These are phyloP conservation scores for Nitzschia sp. DNA, from an alignment of 108 stramenopile genomes.

Conservation along the genomic window DNA sequence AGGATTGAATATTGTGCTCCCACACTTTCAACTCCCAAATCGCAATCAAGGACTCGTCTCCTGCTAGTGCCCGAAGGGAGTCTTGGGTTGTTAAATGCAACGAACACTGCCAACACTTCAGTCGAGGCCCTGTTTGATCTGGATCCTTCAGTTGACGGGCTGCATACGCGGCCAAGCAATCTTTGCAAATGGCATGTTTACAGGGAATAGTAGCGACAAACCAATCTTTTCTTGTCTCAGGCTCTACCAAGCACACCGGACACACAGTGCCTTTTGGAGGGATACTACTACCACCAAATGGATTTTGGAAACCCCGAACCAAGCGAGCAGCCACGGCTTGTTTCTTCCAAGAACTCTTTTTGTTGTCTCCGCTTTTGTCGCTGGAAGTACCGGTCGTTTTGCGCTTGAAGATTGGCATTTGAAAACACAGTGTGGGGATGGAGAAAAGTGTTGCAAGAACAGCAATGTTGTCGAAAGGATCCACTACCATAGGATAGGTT, in stretches of 20 bases:
- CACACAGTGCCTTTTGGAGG: slow-evolving; percentile 29
- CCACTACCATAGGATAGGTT: no score
- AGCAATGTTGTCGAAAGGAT: no score
- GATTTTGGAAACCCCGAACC: no score
- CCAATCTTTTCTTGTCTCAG: slow-evolving; percentile 30
- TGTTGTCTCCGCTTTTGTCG: no score
- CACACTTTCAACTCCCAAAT: slow-evolving; percentile 55
- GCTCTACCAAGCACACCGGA: slow-evolving; percentile 38
- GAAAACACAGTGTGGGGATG: no score
- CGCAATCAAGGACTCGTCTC: slow-evolving; percentile 19
- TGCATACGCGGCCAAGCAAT: slow-evolving; percentile 58
- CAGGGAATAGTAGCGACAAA: slow-evolving; percentile 52
- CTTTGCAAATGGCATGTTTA: slow-evolving; percentile 57
- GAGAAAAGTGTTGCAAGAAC: no score
- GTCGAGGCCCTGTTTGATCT: slow-evolving; percentile 50
- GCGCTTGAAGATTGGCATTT: no score
- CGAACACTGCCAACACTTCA: slow-evolving; percentile 69
- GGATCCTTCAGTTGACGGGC: slow-evolving; percentile 51
- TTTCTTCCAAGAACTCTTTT: no score
- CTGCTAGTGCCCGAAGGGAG: slow-evolving; percentile 48
- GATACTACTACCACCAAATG: background rate
- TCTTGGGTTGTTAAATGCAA: slow-evolving; percentile 47
- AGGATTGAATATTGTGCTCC: slow-evolving; percentile 52
- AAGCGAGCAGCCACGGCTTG: no score
- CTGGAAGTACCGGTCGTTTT: no score